Conservation (phyloP, 345 rosid genomes). For the Camelina laxa region DNA sequence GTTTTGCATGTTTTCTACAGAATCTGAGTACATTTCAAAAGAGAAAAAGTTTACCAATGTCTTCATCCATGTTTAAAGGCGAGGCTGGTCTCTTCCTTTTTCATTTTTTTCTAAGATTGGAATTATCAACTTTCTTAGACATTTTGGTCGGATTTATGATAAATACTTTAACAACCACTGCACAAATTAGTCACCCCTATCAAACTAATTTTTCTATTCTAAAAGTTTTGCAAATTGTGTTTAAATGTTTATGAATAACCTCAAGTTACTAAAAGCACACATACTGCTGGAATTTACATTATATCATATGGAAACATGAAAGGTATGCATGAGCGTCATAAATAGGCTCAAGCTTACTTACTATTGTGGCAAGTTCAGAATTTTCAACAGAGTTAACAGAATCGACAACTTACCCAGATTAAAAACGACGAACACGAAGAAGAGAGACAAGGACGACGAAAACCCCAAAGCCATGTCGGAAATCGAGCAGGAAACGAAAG, state of each 20-base stretch:
- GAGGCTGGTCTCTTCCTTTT: neutral
- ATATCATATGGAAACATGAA: neutral
- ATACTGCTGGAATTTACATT: too few relatives aligned
- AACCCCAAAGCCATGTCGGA: too few relatives aligned
- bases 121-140: neutral
- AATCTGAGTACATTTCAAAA: neutral
- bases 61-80: neutral
- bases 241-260: neutral
- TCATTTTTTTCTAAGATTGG: neutral
- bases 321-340: neutral
- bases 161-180: neutral
- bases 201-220: neutral
- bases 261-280: neutral
- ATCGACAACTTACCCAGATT: too few relatives aligned
- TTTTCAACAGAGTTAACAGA: too few relatives aligned
- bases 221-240: neutral
- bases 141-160: neutral
- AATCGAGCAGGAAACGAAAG: too few relatives aligned
- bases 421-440: too few relatives aligned
- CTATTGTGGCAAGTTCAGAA: neutral
- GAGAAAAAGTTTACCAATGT: constrained; percentile 6
- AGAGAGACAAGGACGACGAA: too few relatives aligned
- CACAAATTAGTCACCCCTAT: neutral
- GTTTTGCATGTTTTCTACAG: neutral
- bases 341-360: neutral